Evolutionary conservation across 2,329 filamentous ascomycete species (phyloP), one percentile per base, ranked within the genome.

Genomic region (Truncatella angustata): DNA sequence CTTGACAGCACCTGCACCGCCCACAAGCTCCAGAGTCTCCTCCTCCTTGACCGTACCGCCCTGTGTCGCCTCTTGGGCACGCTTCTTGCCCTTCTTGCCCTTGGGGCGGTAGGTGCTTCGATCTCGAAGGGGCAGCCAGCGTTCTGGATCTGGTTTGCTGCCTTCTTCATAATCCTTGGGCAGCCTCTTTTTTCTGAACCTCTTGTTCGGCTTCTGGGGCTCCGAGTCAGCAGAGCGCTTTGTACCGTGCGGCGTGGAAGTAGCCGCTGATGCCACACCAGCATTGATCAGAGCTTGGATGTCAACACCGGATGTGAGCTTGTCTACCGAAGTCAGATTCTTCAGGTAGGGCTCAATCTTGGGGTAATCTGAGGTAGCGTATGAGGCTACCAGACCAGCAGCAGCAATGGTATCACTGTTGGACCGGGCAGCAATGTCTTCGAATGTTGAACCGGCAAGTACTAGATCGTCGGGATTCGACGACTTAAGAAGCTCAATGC

Each of bases 41-140:
- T 88, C 87, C 57, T 92, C 90, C 61, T 80, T 85, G 20, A 91
- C 88, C 11, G 87, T 73, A 45, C 92, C 93, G 55, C 94, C 94
- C 69, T 97, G 94, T 7, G 90, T 97, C 36, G 86, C 75, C 59
- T 90, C 88, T 55, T 80, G 77, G 4, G 84, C 86, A 73, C 87
- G 88, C 79, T 91, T 87, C 79, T 91, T 93, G 51, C 90, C 90
- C 79, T 96, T 96, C 76, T 88, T 91, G 5, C 91, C 91, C 75
- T 94, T 96, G 6, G 92, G 91, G 44, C 88, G 79, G 71, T 96
- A 99, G 36, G 85, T 89, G 61, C 89, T 94, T 52, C 94, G 82
- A 68, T 99, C 94, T 49, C 88, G 85, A 63, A 97, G 77, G 11
- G 94, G 93, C 54, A 99, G 73, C 94, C 94, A 99, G 56, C 94